A percentile compares a stretch with the other conserved stretches of the same genome.
phyloP scores from a whole-genome alignment of 352 stramenopile species.

The Halophytophthora polymorphica region DNA sequence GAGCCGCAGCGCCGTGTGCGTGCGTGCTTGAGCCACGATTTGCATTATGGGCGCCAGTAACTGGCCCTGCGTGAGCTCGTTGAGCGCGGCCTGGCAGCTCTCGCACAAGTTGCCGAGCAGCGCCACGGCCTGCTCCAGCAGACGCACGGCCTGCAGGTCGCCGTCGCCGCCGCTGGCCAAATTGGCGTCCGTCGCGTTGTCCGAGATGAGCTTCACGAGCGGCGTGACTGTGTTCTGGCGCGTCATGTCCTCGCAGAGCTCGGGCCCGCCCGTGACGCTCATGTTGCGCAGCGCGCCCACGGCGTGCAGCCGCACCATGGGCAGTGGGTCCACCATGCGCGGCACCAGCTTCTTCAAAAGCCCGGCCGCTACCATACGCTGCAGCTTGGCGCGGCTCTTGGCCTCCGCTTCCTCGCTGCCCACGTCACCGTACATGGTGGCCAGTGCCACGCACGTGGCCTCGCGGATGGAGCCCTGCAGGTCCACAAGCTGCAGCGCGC shows the following conservation, averaged over 20 bases:
- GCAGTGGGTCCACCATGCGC: conserved; percentile 78
- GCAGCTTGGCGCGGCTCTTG: conserved; percentile 57
- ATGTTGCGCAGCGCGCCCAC: conserved; percentile 85
- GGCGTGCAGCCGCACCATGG: conserved; percentile 82
- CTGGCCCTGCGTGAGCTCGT: conserved; percentile 77
- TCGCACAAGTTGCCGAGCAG: conserved; percentile 82
- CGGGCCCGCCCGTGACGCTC: conserved; percentile 79
- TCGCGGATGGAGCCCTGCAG: conserved; percentile 81
- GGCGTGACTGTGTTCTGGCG: conserved; percentile 73
- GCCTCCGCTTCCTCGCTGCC: conserved; percentile 53
- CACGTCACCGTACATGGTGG: conserved; percentile 79
- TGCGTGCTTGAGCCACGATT: conserved; percentile 49
- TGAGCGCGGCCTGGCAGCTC: conserved; percentile 73
- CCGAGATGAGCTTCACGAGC: conserved; percentile 65
- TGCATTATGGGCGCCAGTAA: conserved; percentile 75
- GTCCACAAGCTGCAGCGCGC: conserved; percentile 45
- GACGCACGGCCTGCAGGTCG: conserved; percentile 61
- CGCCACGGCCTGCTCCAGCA: conserved; percentile 80
- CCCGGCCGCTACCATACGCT: conserved; percentile 73
- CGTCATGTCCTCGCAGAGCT: conserved; percentile 82
- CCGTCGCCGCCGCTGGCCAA: conserved; percentile 52
- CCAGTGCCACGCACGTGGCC: conserved; percentile 80
- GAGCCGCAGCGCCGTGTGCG: conserved; percentile 54
- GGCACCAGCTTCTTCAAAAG: conserved; percentile 83
- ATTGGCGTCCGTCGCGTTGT: conserved; percentile 46